Percentiles rank a stretch among this genome's conserved stretches.
Conservation (phyloP, 495 filamentous ascomycete genomes). For the Hypoxylon rickii region DNA sequence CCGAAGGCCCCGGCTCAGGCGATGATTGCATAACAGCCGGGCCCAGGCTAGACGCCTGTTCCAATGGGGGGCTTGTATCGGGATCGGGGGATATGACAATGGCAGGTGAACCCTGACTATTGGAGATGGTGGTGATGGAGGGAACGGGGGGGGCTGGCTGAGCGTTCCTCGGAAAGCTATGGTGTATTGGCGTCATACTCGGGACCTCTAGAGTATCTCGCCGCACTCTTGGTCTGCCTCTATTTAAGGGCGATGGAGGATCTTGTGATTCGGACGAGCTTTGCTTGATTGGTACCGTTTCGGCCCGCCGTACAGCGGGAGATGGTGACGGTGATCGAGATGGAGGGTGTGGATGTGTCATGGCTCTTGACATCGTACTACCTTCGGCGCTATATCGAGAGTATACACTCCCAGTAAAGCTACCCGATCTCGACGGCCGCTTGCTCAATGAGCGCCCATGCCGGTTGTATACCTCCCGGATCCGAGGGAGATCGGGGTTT, state of each 20-base stretch:
- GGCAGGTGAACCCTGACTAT: slow-evolving; percentile 15
- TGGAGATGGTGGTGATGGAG: slow-evolving; percentile 3
- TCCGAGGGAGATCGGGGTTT: slow-evolving; percentile 43
- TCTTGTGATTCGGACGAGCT: slow-evolving; percentile 14
- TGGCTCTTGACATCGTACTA: slow-evolving; percentile 15
- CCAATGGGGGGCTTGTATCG: slow-evolving; percentile 2
- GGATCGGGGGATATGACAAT: slow-evolving; percentile 27
- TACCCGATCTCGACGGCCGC: slow-evolving; percentile 30
- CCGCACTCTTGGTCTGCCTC: slow-evolving; percentile 22
- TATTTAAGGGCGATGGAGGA: slow-evolving; percentile 1
- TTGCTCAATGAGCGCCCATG: slow-evolving; percentile 15
- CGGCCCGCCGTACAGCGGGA: slow-evolving; percentile 23
- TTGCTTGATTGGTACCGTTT: slow-evolving; percentile 26
- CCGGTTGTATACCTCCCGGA: slow-evolving; percentile 47
- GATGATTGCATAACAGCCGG: background rate
- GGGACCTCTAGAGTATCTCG: slow-evolving; percentile 41
- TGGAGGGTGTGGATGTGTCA: slow-evolving; percentile 13
- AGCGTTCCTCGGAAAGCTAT: slow-evolving; percentile 10
- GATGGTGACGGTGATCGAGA: slow-evolving; percentile 17
- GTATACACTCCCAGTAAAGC: slow-evolving; percentile 32
- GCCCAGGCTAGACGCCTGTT: slow-evolving; percentile 1
- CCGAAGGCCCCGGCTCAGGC: background rate
- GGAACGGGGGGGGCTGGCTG: slow-evolving; percentile 9
- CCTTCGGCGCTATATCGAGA: slow-evolving; percentile 24
- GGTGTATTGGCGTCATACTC: background rate